A percentile compares a stretch with the other conserved stretches of the same genome.
phyloP scores from a whole-genome alignment of 2,329 filamentous ascomycete genomes.

The Colletotrichum phormii region DNA sequence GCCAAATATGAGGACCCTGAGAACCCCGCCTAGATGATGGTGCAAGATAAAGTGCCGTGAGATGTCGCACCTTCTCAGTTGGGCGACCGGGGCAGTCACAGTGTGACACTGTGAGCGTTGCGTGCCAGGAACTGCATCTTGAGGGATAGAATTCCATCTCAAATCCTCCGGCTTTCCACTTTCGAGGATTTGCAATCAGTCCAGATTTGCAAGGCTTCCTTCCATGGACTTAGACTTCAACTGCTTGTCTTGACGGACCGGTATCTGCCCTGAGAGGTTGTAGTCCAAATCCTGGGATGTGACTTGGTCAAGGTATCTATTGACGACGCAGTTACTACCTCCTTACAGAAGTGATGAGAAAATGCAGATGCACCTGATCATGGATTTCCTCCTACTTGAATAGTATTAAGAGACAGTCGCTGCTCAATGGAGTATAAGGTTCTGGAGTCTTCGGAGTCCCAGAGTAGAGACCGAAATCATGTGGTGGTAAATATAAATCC shows the following conservation, averaged over 20 bases:
- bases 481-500: background rate
- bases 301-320: too few relatives aligned
- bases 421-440: background rate
- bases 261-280: too few relatives aligned
- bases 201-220: background rate
- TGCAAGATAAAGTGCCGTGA: conserved; percentile 19
- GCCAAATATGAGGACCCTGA: background rate
- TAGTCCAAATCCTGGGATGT: too few relatives aligned
- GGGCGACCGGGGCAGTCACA: conserved; percentile 15
- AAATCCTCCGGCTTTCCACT: background rate
- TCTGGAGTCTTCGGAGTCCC: background rate
- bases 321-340: too few relatives aligned
- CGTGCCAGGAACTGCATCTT: background rate
- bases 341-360: background rate
- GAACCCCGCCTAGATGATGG: conserved; percentile 21
- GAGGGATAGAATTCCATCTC: background rate
- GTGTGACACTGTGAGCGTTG: conserved; percentile 11
- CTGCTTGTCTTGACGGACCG: too few relatives aligned
- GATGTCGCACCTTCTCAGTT: conserved; percentile 33
- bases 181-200: background rate
- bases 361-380: background rate
- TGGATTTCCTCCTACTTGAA: background rate
- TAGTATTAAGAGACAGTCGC: background rate
- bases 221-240: too few relatives aligned
- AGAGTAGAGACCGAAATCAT: background rate